These are phyloP conservation scores for Saccharomycopsis olivae DNA, from an alignment of 805 yeast species.

Conservation along the genomic window DNA sequence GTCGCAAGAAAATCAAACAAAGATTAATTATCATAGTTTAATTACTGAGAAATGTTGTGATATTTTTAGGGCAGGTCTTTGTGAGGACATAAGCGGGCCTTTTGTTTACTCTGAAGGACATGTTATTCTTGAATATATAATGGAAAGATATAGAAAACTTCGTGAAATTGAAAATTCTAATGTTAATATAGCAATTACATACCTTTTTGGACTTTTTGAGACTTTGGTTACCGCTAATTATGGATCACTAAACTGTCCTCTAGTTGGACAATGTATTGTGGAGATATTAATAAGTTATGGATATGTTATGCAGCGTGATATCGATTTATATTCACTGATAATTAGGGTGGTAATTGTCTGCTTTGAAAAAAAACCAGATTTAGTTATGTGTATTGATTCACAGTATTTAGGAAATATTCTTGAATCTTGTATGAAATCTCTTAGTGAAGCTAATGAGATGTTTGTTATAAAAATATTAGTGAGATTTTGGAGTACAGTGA, in stretches of 20 bases:
- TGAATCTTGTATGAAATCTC: constrained; percentile 18
- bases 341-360: constrained; percentile 1
- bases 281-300: constrained; percentile 5
- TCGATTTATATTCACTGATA: constrained; percentile 9
- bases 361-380: constrained; percentile 15
- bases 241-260: constrained; percentile 22
- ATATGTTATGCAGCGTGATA: constrained; percentile 3
- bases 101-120: constrained; percentile 42
- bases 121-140: constrained; percentile 31
- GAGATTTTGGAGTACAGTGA: constrained; percentile 42
- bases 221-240: constrained; percentile 23
- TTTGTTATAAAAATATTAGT: constrained; percentile 38
- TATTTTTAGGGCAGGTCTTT: constrained; percentile 52
- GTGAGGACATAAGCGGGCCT: constrained; percentile 56
- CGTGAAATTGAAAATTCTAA: not conserved
- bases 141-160: constrained; percentile 22
- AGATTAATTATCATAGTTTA: constrained; percentile 27
- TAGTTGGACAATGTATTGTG: not conserved
- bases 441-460: constrained; percentile 43
- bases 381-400: constrained; percentile 1
- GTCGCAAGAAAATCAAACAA: no score
- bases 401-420: constrained; percentile 2
- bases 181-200: constrained; percentile 21
- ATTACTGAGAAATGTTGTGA: constrained; percentile 55
- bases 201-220: constrained; percentile 24